Conservation (phyloP, 2,329 filamentous ascomycete species). For the Fusarium coicis region DNA sequence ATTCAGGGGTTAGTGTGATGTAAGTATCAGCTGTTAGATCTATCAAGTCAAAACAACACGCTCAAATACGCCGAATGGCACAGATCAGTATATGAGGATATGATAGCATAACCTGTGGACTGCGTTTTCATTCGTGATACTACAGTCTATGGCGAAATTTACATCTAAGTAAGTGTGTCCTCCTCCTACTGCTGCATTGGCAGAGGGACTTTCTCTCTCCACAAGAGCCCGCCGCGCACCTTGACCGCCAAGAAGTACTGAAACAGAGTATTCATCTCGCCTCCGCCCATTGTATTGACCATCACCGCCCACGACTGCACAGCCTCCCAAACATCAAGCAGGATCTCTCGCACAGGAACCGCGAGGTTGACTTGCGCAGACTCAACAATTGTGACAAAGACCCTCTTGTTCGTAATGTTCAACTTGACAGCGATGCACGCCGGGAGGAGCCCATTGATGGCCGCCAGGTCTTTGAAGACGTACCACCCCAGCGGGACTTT, state of each 20-base stretch:
- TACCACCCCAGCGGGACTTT: accelerated
- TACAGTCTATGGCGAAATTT: accelerated
- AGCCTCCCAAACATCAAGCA: not conserved
- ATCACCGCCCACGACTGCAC: not conserved
- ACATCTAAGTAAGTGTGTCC: accelerated
- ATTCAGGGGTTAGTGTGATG: no score
- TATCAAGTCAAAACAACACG: no score
- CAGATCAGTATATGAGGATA: no score
- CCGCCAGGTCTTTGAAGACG: not conserved
- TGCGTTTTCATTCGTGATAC: not conserved
- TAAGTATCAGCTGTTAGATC: no score
- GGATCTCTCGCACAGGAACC: not conserved
- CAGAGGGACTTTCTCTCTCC: not conserved
- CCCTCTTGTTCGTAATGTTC: not conserved
- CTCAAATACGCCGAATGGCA: no score
- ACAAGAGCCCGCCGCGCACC: not conserved
- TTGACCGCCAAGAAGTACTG: not conserved
- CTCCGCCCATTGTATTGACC: accelerated
- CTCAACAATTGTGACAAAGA: not conserved
- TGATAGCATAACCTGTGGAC: no score
- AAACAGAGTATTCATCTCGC: not conserved
- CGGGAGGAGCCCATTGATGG: not conserved
- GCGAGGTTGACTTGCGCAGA: no score
- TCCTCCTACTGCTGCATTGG: no score
- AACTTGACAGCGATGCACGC: not conserved